Conservation (phyloP, 345 rosid genomes). For the Lepidium sativum region DNA sequence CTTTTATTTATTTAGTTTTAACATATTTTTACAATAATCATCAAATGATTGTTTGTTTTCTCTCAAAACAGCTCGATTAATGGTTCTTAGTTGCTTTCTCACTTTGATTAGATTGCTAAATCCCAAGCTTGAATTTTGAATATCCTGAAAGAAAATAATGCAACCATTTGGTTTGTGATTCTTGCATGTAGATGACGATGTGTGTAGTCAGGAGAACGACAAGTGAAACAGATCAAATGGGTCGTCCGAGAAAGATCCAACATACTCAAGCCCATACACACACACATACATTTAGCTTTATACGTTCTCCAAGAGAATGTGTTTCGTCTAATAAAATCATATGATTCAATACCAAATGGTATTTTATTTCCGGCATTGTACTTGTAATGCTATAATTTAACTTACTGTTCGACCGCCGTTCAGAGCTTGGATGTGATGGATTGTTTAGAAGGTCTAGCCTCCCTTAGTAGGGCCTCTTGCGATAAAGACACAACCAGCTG, state of each 20-base stretch:
- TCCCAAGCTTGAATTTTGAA: background rate
- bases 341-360: slow-evolving; percentile 4
- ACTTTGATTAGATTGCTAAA: background rate
- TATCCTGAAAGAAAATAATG: background rate
- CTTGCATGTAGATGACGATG: background rate
- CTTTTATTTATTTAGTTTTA: background rate
- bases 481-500: slow-evolving; percentile 71
- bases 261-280: background rate
- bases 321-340: background rate
- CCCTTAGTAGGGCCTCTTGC: slow-evolving; percentile 81
- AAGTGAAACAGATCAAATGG: background rate
- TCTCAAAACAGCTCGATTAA: background rate
- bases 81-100: background rate
- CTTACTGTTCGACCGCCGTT: slow-evolving; percentile 6
- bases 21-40: too few species aligned
- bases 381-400: background rate
- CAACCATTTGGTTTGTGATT: background rate
- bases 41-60: too few species aligned
- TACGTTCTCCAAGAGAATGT: background rate
- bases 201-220: background rate
- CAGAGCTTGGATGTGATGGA: slow-evolving; percentile 56
- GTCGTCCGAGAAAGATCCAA: background rate
- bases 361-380: background rate
- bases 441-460: slow-evolving; percentile 29
- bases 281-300: too few species aligned